Evolutionary conservation across 2,329 filamentous ascomycete genomes (phyloP), one percentile per base, ranked within the genome.

Genomic region (Trichoderma polysporum): DNA sequence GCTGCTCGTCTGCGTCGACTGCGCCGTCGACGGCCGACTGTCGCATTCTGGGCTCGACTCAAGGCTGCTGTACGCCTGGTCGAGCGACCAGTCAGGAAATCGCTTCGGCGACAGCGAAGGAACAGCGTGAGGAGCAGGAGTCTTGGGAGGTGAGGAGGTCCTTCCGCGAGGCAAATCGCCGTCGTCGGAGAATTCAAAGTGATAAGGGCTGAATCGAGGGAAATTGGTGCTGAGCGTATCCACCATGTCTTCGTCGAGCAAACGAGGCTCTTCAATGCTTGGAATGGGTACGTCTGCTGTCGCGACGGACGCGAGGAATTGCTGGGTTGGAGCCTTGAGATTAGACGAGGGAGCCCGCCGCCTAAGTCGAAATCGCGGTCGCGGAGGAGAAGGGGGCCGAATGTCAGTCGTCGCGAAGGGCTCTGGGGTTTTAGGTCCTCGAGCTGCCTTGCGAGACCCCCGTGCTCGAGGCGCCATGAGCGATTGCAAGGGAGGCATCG

Each of bases 231-330:
- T 77, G 29, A 74, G 67, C 41, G 75, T 73, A 68, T 79, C 78
- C 39, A 76, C 73, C 80, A 83, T 82, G 49, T 81, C 79, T 70
- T 81, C 79, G 71, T 84, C 80, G 45, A 78, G 71, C 27, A 78
- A 76, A 47, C 82, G 79, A 59, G 85, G 83, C 68, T 85, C 81
- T 75, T 90, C 88, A 66, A 90, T 88, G 74, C 87, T 89, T 15
- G 87, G 88, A 60, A 90, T 84, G 27, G 87, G 86, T 4, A 88
- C 79, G 73, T 90, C 88, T 68, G 86, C 88, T 19, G 87, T 86
- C 52, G 86, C 87, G 66, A 90, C 88, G 4, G 87, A 89, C 2
- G 86, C 87, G n/a, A 90, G 82, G 72, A 90, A 90, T 59, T 90
- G 86, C 72, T 88, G 82, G 1, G 88, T 90, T 2, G 88, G 86